These are phyloP conservation scores for Umbilicaria muhlenbergii DNA, from an alignment of 495 filamentous ascomycete genomes.

Conservation along the genomic window DNA sequence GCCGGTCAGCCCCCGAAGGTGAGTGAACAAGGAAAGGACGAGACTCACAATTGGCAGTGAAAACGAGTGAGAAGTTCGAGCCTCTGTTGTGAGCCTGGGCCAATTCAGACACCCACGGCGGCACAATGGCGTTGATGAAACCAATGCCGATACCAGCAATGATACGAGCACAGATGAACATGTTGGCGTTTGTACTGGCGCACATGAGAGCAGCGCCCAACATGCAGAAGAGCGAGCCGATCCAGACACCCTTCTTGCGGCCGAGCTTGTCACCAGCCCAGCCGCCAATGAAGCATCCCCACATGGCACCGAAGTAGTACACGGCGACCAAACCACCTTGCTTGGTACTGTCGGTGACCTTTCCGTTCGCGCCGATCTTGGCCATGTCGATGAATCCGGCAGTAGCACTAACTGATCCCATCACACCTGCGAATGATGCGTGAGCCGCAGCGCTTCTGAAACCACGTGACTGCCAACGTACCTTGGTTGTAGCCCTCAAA, in stretches of 20 bases:
- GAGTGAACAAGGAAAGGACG: too few relatives aligned
- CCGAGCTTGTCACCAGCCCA: slow-evolving; percentile 1
- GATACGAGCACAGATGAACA: slow-evolving; percentile 1
- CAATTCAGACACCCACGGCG: not conserved
- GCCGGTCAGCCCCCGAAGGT: too few relatives aligned
- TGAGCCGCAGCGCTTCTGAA: too few relatives aligned
- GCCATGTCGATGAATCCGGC: too few relatives aligned
- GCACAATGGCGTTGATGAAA: slow-evolving; percentile 1
- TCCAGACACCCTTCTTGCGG: not conserved
- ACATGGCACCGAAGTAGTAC: not conserved
- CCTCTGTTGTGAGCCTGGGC: not conserved
- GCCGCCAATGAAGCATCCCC: not conserved
- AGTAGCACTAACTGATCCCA: too few relatives aligned
- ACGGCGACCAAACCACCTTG: not conserved
- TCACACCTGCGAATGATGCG: too few relatives aligned
- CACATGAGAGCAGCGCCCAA: not conserved
- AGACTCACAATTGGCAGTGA: not conserved
- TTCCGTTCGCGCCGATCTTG: too few relatives aligned
- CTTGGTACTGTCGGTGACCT: too few relatives aligned
- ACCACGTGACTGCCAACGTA: too few relatives aligned
- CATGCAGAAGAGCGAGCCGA: not conserved
- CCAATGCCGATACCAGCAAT: slow-evolving; percentile 1
- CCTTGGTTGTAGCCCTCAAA: too few relatives aligned
- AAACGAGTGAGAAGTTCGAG: not conserved
- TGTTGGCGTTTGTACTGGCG: not conserved